A percentile compares a stretch with the other conserved stretches of the same genome.
Conservation (phyloP, 2,329 filamentous ascomycete species). For the Colletotrichum limetticola region DNA sequence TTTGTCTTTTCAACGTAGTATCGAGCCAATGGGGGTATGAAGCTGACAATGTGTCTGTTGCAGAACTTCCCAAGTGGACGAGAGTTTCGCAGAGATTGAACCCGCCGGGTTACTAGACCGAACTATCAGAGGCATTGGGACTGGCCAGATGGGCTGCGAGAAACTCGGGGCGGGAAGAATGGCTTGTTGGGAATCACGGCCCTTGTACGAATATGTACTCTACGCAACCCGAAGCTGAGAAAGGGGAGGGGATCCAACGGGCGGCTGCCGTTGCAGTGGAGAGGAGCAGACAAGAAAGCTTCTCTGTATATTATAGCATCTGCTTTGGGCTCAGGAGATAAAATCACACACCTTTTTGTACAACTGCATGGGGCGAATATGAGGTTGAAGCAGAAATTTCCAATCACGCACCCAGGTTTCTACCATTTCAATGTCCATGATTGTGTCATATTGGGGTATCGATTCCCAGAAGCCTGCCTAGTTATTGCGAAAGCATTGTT, state of each 20-base stretch:
- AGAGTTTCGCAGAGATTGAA: slow-evolving; percentile 94
- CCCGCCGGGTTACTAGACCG: slow-evolving; percentile 85
- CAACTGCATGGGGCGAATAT: not conserved
- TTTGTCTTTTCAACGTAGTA: not conserved
- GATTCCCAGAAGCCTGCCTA: slow-evolving; percentile 26
- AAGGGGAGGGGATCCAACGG: not conserved
- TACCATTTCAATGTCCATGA: not conserved
- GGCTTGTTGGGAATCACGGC: not conserved
- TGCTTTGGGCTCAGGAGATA: not conserved
- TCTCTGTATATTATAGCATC: slow-evolving; percentile 24
- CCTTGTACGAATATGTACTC: slow-evolving; percentile 15
- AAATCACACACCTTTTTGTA: not conserved
- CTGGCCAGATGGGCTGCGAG: not conserved
- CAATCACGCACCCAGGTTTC: not conserved
- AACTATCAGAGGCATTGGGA: too few species aligned
- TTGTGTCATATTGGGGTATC: slow-evolving; percentile 31
- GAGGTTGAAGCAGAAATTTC: not conserved
- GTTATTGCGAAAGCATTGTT: slow-evolving; percentile 4
- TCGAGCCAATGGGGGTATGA: not conserved
- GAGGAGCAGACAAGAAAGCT: not conserved
- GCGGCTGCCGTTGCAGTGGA: not conserved
- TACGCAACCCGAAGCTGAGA: not conserved
- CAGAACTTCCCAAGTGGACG: slow-evolving; percentile 92
- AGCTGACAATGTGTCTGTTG: slow-evolving; percentile 28
- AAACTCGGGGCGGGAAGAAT: not conserved